phyloP scores from a whole-genome alignment of 202 grass and related monocot species.

The Schoenoplectus triqueter region DNA sequence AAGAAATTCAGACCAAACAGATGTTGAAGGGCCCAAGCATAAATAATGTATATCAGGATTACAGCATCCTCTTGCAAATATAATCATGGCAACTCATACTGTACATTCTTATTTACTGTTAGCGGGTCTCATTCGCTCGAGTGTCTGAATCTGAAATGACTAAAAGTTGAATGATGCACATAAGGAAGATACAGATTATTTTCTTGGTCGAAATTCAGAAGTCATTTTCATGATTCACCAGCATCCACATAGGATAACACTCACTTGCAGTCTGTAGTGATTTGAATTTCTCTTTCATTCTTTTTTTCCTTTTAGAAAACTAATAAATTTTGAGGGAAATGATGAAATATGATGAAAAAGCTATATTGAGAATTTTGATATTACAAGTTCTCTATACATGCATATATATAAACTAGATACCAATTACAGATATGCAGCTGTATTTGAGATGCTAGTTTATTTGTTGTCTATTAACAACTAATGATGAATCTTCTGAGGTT shows the following conservation, averaged over 20 bases:
- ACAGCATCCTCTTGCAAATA: neutral
- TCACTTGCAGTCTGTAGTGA: conserved; percentile 1
- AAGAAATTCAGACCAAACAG: too few relatives aligned
- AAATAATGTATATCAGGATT: too few relatives aligned
- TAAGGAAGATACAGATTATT: conserved; percentile 17
- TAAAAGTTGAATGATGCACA: conserved; percentile 3
- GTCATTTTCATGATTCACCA: conserved; percentile 27
- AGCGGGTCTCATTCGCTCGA: neutral
- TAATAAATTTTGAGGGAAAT: too few relatives aligned
- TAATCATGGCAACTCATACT: conserved; percentile 12
- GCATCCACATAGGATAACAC: conserved; percentile 29
- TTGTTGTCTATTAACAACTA: too few relatives aligned
- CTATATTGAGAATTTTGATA: too few relatives aligned
- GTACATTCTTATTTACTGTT: neutral
- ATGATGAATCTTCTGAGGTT: too few relatives aligned
- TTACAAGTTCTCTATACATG: too few relatives aligned
- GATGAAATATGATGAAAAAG: too few relatives aligned
- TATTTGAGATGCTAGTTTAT: too few relatives aligned
- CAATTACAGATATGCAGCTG: too few relatives aligned
- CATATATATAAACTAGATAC: too few relatives aligned
- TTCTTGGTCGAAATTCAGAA: neutral
- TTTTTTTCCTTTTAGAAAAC: conserved; percentile 24
- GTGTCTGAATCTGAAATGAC: conserved; percentile 18
- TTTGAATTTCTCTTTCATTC: conserved; percentile 33
- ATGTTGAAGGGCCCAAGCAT: too few relatives aligned